Conservation (phyloP, 345 rosid genomes). For the Turritis glabra region DNA sequence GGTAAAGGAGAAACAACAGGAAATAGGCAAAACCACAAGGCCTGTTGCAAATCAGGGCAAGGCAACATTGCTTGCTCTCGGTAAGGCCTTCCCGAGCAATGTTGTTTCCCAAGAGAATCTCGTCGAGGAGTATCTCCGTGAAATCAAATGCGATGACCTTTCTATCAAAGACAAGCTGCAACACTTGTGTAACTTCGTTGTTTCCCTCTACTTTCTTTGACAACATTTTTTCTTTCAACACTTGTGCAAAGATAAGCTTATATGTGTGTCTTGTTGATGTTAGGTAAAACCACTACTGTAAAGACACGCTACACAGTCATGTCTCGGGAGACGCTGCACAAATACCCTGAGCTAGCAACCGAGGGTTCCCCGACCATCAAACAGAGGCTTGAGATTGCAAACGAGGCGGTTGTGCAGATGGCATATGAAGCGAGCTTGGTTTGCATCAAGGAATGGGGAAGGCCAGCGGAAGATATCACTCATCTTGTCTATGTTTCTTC, state of each 20-base stretch:
- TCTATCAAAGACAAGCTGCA: conserved; percentile 75
- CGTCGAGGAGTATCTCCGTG: conserved; percentile 84
- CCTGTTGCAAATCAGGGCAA: conserved; percentile 65
- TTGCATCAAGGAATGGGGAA: conserved; percentile 89
- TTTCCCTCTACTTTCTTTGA: neutral
- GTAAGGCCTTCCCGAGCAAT: conserved; percentile 86
- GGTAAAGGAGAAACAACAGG: conserved; percentile 22
- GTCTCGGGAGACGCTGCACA: conserved; percentile 78
- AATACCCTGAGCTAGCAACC: conserved; percentile 78
- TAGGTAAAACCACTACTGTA: conserved; percentile 88
- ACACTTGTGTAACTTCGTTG: conserved; percentile 63
- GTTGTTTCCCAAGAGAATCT: conserved; percentile 75
- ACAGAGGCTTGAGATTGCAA: conserved; percentile 88
- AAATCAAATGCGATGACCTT: conserved; percentile 71
- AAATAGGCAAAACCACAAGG: conserved; percentile 16
- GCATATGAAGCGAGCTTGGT: conserved; percentile 74
- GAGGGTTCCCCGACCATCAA: conserved; percentile 82
- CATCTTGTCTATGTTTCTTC: conserved; percentile 91
- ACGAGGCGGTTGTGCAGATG: conserved; percentile 83
- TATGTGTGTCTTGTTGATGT: conserved; percentile 27
- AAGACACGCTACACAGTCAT: conserved; percentile 92
- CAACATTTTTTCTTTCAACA: neutral
- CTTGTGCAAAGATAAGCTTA: neutral
- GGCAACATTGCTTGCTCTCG: conserved; percentile 85
- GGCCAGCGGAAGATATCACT: conserved; percentile 67